phyloP scores from a whole-genome alignment of 768 basidiomycete species.

The Plicaturopsis crispa region DNA sequence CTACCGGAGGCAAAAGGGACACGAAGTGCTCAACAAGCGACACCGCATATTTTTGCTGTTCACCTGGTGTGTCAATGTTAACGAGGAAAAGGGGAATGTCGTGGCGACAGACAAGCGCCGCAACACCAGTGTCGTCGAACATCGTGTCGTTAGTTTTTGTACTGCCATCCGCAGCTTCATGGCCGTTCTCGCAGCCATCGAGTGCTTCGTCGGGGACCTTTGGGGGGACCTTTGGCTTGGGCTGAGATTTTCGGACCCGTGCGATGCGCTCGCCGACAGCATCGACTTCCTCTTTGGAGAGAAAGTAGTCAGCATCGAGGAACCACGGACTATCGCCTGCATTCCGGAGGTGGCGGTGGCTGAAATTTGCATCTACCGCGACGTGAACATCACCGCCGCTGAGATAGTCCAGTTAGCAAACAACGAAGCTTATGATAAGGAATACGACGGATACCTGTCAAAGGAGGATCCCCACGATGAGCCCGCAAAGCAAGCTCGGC shows the following conservation, averaged over 20 bases:
- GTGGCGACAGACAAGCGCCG: constrained; percentile 30
- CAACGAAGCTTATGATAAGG: constrained; percentile 1
- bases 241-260: constrained; percentile 5
- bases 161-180: constrained; percentile 6
- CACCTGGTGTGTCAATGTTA: constrained; percentile 31
- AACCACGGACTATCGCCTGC: constrained; percentile 17
- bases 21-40: constrained; percentile 21
- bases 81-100: constrained; percentile 27
- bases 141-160: constrained; percentile 1
- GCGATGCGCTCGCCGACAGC: constrained; percentile 12
- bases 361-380: constrained; percentile 17
- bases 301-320: constrained; percentile 14
- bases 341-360: constrained; percentile 12
- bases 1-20: constrained; percentile 16
- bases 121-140: constrained; percentile 9
- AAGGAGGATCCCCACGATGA: neutral
- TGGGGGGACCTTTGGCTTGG: neutral
- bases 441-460: neutral
- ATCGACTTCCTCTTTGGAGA: constrained; percentile 16
- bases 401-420: constrained; percentile 1
- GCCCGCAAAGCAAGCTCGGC: constrained; percentile 6
- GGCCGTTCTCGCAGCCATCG: constrained; percentile 15
- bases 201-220: constrained; percentile 16
- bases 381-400: constrained; percentile 14
- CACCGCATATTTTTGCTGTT: constrained; percentile 23